phyloP scores from a whole-genome alignment of 2,329 filamentous ascomycete species.

The Colletotrichum chrysophilum region DNA sequence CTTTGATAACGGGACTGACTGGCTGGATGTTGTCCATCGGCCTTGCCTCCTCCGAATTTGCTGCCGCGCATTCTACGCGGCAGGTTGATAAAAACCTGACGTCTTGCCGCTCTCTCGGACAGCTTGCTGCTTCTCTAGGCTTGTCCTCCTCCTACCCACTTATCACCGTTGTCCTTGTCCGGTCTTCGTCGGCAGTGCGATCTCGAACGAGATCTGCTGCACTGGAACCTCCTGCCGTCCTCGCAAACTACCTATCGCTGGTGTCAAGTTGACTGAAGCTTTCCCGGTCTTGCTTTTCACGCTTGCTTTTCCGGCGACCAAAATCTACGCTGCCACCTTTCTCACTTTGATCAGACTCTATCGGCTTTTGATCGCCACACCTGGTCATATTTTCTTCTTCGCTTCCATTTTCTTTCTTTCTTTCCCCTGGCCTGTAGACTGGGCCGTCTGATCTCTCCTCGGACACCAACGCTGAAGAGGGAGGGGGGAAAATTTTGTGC shows the following conservation, averaged over 20 bases:
- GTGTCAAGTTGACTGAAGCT: background rate
- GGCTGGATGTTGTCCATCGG: background rate
- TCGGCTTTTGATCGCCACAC: background rate
- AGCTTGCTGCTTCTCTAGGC: background rate
- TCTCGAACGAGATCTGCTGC: background rate
- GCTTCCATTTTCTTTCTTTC: background rate
- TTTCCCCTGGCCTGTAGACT: background rate
- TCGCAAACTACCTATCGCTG: background rate
- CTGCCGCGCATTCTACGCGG: background rate
- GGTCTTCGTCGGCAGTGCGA: background rate
- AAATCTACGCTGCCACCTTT: background rate
- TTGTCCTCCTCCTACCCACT: background rate
- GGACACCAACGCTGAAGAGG: background rate
- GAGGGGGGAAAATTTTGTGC: conserved; percentile 3
- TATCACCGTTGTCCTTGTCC: background rate
- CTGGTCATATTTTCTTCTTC: background rate
- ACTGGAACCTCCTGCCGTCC: background rate
- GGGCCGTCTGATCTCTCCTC: background rate
- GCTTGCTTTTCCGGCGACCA: background rate
- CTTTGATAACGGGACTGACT: conserved; percentile 14
- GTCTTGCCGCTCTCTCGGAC: background rate
- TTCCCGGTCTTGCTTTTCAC: background rate
- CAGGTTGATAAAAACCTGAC: conserved; percentile 12
- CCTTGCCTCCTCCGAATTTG: background rate
- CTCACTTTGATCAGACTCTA: background rate